A percentile compares a stretch with the other conserved stretches of the same genome.
phyloP scores from a whole-genome alignment of 2,329 filamentous ascomycete genomes.

The Talaromyces sp. region DNA sequence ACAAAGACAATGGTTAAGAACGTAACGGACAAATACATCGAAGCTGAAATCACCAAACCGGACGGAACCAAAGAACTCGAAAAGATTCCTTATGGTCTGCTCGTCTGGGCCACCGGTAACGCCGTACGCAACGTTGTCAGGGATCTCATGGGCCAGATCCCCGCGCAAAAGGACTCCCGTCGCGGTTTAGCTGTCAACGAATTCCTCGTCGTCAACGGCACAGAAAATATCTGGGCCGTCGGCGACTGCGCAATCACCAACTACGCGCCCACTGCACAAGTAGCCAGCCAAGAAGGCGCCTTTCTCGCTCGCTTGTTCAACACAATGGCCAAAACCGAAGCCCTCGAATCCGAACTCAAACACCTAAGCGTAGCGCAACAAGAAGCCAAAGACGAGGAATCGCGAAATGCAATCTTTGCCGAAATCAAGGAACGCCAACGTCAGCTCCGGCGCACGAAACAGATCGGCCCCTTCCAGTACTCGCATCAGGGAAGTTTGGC shows the following conservation, averaged over 20 bases:
- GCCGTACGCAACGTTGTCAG: slow-evolving; percentile 82
- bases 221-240: slow-evolving; percentile 95
- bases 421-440: slow-evolving; percentile 85
- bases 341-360: slow-evolving; percentile 69
- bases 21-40: slow-evolving; percentile 86
- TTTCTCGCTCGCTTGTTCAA: slow-evolving; percentile 97
- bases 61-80: slow-evolving; percentile 80
- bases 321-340: slow-evolving; percentile 93
- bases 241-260: slow-evolving; percentile 97
- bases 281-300: slow-evolving; percentile 88
- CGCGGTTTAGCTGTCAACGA: slow-evolving; percentile 96
- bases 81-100: slow-evolving; percentile 84
- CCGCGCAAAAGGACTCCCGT: slow-evolving; percentile 89
- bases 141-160: slow-evolving; percentile 87
- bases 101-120: slow-evolving; percentile 98
- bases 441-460: slow-evolving; percentile 81
- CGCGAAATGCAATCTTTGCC: slow-evolving; percentile 55
- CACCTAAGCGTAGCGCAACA: slow-evolving; percentile 61
- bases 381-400: slow-evolving; percentile 60
- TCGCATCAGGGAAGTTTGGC: slow-evolving; percentile 94
- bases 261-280: slow-evolving; percentile 95
- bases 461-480: slow-evolving; percentile 97
- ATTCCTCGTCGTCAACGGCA: slow-evolving; percentile 95
- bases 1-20: slow-evolving; percentile 99
- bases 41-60: slow-evolving; percentile 75